Evolutionary conservation across 169 alveolate species (phyloP), one percentile per base, ranked within the genome.

Genomic region (Cryptosporidium sp.): DNA sequence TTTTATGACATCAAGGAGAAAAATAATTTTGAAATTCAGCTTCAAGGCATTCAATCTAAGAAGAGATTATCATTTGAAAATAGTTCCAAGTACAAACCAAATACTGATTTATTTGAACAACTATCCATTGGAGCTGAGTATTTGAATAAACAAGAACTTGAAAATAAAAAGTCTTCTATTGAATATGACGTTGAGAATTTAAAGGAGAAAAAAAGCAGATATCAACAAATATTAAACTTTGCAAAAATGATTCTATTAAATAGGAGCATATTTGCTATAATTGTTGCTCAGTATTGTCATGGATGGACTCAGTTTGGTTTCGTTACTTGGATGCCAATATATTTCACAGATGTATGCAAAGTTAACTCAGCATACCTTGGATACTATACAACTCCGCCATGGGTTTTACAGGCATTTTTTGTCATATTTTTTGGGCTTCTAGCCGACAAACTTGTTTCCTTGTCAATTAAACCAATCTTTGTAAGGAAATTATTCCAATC

Each of bases 221-320:
- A 45, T 43, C 35, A 31, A 29, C 58, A 4, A 26, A 65, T 65
- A 9, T 58, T 41, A 16, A 59, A 50, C 43, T 65, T 65, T 37
- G 71, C 23, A n/a, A 37, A 29, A 29, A 29, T 7, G 5, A 62
- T 80, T 61, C 33, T 80, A 23, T 26, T 26, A 16, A 62, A 80
- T 33, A 80, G 29, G 14, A 80, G 62, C 41, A 48, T 80, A 39
- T 62, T 41, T 35, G 89, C 89, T 21, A 62, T 80, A 7, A 80
- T 80, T 26, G 61, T 48, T 14, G 55, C 89, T 65, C 89, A 80
- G 51, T 80, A 80, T n/a, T 59, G 89, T 23, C 89, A 80, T 65
- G 75, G 89, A 3, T 80, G 89, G 89, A 80, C 89, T 18, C 89
- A 80, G 21, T 80, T 61, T 48, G 89, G 89, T 9, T 80, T 80